A percentile compares a stretch with the other conserved stretches of the same genome.
phyloP scores from a whole-genome alignment of 1,284 basidiomycete genomes.

The Kwoniella shivajii region DNA sequence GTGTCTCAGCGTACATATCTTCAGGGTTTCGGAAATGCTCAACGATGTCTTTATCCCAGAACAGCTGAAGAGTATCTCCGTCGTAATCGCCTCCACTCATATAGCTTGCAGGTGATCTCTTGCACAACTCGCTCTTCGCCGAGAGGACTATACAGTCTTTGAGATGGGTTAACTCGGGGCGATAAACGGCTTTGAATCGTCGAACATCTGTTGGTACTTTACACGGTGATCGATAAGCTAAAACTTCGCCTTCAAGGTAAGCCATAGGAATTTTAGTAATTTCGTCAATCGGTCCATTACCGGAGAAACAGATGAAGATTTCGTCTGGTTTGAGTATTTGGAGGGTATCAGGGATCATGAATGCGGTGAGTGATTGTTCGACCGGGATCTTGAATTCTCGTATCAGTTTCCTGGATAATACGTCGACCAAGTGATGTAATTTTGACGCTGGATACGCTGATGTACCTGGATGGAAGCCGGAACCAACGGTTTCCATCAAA shows the following conservation, averaged over 20 bases:
- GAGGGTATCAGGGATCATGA: slow-evolving; percentile 43
- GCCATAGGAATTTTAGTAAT: slow-evolving; percentile 24
- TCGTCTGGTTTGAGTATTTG: slow-evolving; percentile 40
- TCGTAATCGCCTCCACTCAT: slow-evolving; percentile 50
- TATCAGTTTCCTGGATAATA: slow-evolving; percentile 20
- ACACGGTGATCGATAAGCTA: slow-evolving; percentile 42
- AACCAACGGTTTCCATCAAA: slow-evolving; percentile 22
- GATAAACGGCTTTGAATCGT: slow-evolving; percentile 38
- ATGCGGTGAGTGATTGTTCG: slow-evolving; percentile 34
- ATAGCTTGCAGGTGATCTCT: slow-evolving; percentile 39
- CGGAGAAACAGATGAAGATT: slow-evolving; percentile 35
- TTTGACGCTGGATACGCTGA: slow-evolving; percentile 27
- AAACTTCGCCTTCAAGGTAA: slow-evolving; percentile 31
- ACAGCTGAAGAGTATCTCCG: slow-evolving; percentile 41
- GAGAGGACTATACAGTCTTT: slow-evolving; percentile 46
- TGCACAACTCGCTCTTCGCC: slow-evolving; percentile 29
- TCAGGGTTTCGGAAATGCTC: slow-evolving; percentile 36
- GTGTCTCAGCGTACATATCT: slow-evolving; percentile 23
- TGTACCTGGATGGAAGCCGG: slow-evolving; percentile 29
- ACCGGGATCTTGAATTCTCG: slow-evolving; percentile 33
- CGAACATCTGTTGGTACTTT: slow-evolving; percentile 46
- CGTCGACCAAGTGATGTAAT: slow-evolving; percentile 31
- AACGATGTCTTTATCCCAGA: slow-evolving; percentile 37
- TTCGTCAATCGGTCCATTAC: slow-evolving; percentile 24
- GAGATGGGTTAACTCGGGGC: slow-evolving; percentile 38